Percentiles rank a stretch among this genome's conserved stretches.
Conservation (phyloP, 1,139 yeast genomes). For the Scheffersomyces segobiensis region DNA sequence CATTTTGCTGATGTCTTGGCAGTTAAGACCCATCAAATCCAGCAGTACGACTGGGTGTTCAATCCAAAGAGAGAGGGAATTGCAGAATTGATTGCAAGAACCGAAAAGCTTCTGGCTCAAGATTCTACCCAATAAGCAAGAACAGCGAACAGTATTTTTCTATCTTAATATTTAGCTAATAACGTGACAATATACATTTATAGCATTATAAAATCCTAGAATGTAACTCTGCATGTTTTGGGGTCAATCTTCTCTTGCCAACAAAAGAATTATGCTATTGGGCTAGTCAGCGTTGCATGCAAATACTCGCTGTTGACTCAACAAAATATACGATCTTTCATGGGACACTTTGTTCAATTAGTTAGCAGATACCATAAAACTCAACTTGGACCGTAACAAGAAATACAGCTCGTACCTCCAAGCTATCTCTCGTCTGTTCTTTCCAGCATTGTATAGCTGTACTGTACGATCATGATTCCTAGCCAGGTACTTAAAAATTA, state of each 20-base stretch:
- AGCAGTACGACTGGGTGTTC: slow-evolving; percentile 34
- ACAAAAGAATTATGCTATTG: neutral
- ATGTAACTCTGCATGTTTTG: neutral
- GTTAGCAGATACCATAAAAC: too few relatives aligned
- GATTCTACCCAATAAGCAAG: neutral
- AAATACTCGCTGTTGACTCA: neutral
- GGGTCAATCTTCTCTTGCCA: neutral
- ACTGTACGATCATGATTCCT: neutral
- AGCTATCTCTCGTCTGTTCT: neutral
- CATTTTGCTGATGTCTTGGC: slow-evolving; percentile 50
- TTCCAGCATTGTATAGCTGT: neutral
- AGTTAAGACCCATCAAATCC: slow-evolving; percentile 37
- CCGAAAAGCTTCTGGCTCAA: neutral
- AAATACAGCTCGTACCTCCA: too few relatives aligned
- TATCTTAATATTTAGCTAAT: too few relatives aligned
- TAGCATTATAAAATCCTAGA: neutral
- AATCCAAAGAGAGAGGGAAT: neutral
- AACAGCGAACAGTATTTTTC: too few relatives aligned
- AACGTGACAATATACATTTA: neutral
- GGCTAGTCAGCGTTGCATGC: too few relatives aligned
- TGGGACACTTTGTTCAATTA: too few relatives aligned
- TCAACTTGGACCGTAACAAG: too few relatives aligned
- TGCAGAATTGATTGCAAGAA: slow-evolving; percentile 1
- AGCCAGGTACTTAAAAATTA: neutral
- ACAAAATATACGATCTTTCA: neutral